phyloP scores from a whole-genome alignment of 257 asterid genomes.

The Petunia axillaris region DNA sequence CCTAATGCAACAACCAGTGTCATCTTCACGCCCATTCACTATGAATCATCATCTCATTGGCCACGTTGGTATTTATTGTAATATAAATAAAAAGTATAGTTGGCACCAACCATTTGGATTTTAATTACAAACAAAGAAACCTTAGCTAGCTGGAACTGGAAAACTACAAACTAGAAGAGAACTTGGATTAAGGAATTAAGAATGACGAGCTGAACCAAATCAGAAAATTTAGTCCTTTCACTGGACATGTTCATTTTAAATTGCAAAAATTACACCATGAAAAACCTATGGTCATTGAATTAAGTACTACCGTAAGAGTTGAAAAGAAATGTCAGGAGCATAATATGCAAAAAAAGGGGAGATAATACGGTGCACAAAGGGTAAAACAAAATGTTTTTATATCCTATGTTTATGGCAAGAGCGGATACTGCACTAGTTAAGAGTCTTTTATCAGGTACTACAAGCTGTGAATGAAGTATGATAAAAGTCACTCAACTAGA shows the following conservation, averaged over 20 bases:
- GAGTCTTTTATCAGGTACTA: not conserved
- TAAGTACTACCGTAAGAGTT: not conserved
- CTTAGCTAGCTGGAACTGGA: conserved; percentile 4
- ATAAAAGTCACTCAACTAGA: not conserved
- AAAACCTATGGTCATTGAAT: not conserved
- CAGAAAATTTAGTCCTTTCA: not conserved
- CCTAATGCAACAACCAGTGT: conserved; percentile 7
- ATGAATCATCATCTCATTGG: conserved; percentile 13
- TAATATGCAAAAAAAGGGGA: not conserved
- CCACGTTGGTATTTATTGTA: not conserved
- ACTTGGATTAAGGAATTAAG: not conserved
- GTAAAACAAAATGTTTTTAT: too few relatives aligned
- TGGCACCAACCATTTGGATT: conserved; percentile 21
- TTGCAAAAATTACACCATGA: not conserved
- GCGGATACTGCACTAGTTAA: too few relatives aligned
- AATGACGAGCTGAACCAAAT: not conserved
- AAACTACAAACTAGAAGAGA: not conserved
- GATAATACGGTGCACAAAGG: too few relatives aligned
- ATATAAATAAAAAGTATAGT: conserved; percentile 3
- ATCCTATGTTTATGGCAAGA: not conserved
- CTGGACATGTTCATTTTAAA: conserved; percentile 8
- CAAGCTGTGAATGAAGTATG: not conserved
- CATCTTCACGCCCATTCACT: conserved; percentile 18
- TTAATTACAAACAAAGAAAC: not conserved
- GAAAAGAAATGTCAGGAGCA: not conserved